Percentiles rank a stretch among this genome's conserved stretches.
phyloP scores from a whole-genome alignment of 164 flowering plant genomes.

The Euptelea pleiosperma region DNA sequence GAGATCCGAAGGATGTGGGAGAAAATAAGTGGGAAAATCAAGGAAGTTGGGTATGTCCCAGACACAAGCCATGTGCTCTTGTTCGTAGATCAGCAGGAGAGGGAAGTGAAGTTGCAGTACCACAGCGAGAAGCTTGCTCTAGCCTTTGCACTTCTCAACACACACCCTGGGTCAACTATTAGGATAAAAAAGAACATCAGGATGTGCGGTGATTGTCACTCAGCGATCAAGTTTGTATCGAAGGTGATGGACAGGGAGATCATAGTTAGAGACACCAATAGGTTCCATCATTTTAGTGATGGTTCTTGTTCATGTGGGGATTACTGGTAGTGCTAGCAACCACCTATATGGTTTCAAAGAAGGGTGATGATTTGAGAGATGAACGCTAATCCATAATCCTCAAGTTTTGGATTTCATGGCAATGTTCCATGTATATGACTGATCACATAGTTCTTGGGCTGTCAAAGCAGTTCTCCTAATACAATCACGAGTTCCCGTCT shows the following conservation, averaged over 20 bases:
- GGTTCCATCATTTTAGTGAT: slow-evolving; percentile 55
- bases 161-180: slow-evolving; percentile 42
- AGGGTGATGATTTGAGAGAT: neutral
- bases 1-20: slow-evolving; percentile 49
- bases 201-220: slow-evolving; percentile 65
- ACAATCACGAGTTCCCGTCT: too few species aligned
- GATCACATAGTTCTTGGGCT: neutral
- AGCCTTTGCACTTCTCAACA: slow-evolving; percentile 61
- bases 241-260: slow-evolving; percentile 51
- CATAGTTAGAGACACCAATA: slow-evolving; percentile 56
- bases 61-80: slow-evolving; percentile 58
- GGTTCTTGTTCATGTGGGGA: slow-evolving; percentile 68
- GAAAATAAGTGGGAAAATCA: slow-evolving; percentile 34
- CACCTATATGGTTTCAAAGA: too few species aligned
- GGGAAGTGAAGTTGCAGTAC: slow-evolving; percentile 49
- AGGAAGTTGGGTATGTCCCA: slow-evolving; percentile 54
- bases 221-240: slow-evolving; percentile 59
- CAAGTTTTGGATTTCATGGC: too few species aligned
- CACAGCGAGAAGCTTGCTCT: slow-evolving; percentile 71
- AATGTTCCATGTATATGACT: too few species aligned
- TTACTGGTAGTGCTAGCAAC: slow-evolving; percentile 43
- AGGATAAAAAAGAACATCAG: slow-evolving; percentile 62
- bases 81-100: slow-evolving; percentile 48
- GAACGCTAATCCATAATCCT: too few species aligned
- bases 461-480: neutral